phyloP scores from a whole-genome alignment of 2,329 filamentous ascomycete species.

The Aspergillus ochraceus region DNA sequence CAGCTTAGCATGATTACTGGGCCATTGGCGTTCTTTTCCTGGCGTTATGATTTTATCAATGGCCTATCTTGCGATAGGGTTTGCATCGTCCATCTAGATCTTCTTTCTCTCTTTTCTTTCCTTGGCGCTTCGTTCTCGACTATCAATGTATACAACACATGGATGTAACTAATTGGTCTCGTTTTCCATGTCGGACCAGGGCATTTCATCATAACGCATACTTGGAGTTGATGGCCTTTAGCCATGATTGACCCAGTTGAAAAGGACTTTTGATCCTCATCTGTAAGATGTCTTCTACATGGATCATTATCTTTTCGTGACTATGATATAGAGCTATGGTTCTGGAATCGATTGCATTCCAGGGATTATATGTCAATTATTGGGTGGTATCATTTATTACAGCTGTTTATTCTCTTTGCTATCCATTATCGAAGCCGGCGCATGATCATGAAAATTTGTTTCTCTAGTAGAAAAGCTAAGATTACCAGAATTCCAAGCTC shows the following conservation, averaged over 20 bases:
- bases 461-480: background rate
- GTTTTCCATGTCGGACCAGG: background rate
- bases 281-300: background rate
- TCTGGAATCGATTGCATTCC: background rate
- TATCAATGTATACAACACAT: background rate
- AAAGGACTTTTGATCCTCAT: background rate
- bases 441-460: background rate
- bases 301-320: background rate
- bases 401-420: background rate
- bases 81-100: background rate
- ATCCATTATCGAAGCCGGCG: background rate
- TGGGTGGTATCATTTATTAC: background rate
- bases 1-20: background rate
- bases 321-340: background rate
- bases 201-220: constrained; percentile 6
- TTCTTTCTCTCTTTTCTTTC: background rate
- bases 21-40: background rate
- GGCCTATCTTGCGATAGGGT: background rate
- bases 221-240: constrained; percentile 3
- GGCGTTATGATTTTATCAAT: background rate
- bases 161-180: background rate
- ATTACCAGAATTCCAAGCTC: background rate
- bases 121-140: background rate
- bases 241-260: background rate
- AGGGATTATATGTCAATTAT: background rate